A percentile compares a stretch with the other conserved stretches of the same genome.
Evolutionary conservation across 1,139 yeast species (phyloP).

Genomic region (Meyerozyma sp.): DNA sequence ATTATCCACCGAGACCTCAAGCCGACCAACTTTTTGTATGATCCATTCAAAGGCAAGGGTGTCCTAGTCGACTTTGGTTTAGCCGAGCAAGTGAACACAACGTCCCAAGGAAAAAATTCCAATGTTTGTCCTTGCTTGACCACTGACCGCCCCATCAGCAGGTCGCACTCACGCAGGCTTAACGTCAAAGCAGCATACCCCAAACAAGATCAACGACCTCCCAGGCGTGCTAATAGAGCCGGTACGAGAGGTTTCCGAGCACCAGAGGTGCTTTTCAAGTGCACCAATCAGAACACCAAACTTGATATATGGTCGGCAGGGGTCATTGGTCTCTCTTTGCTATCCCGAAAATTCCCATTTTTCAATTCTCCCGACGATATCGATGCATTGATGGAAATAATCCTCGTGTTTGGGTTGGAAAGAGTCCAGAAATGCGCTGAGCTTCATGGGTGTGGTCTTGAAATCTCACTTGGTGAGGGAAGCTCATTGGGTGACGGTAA

Average conservation of each 20-base stretch:
- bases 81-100: slow-evolving; percentile 50
- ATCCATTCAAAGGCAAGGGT: slow-evolving; percentile 70
- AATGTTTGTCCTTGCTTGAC: slow-evolving; percentile 14
- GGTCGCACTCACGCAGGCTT: slow-evolving; percentile 28
- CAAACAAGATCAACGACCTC: slow-evolving; percentile 77
- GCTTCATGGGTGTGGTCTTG: slow-evolving; percentile 86
- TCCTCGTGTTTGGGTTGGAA: slow-evolving; percentile 77
- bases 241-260: slow-evolving; percentile 97
- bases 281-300: slow-evolving; percentile 76
- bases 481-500: slow-evolving; percentile 22
- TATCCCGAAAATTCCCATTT: slow-evolving; percentile 75
- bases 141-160: slow-evolving; percentile 20
- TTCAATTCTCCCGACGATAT: slow-evolving; percentile 88
- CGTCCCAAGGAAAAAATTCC: slow-evolving; percentile 11
- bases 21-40: slow-evolving; percentile 83
- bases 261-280: slow-evolving; percentile 86
- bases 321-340: slow-evolving; percentile 68
- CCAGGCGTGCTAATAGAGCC: slow-evolving; percentile 92
- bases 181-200: slow-evolving; percentile 64
- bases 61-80: slow-evolving; percentile 90
- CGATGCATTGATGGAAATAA: slow-evolving; percentile 83
- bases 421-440: slow-evolving; percentile 72
- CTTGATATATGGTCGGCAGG: slow-evolving; percentile 95
- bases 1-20: slow-evolving; percentile 87
- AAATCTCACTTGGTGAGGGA: slow-evolving; percentile 39